phyloP scores from a whole-genome alignment of 192 early-diverging fungal species.

The Backusella westeae region DNA sequence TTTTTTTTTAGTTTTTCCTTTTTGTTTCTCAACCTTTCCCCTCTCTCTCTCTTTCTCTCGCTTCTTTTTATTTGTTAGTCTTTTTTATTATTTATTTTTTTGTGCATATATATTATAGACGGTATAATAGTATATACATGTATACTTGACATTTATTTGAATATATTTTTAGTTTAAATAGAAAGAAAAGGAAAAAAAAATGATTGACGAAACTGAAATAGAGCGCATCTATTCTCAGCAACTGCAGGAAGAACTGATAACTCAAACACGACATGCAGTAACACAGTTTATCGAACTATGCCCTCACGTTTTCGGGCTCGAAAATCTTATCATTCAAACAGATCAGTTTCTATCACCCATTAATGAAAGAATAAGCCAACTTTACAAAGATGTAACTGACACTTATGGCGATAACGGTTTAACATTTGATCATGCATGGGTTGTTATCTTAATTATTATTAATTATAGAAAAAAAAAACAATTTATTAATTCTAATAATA shows the following conservation, averaged over 20 bases:
- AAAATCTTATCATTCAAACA: constrained; percentile 12
- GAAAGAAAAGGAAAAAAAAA: background rate
- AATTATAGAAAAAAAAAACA: background rate
- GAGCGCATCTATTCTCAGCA: constrained; percentile 21
- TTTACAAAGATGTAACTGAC: constrained; percentile 22
- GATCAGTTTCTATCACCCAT: background rate
- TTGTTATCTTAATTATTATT: background rate
- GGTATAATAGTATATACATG: background rate
- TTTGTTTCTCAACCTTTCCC: background rate
- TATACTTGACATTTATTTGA: constrained; percentile 1
- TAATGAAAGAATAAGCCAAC: constrained; percentile 8
- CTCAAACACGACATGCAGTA: constrained; percentile 17
- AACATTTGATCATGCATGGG: constrained; percentile 32
- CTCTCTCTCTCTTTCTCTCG: background rate
- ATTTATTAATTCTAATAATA: background rate
- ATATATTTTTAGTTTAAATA: background rate
- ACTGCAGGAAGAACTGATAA: constrained; percentile 23
- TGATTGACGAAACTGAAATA: constrained; percentile 24
- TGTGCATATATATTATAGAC: background rate
- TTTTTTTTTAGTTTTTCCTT: constrained; percentile 10
- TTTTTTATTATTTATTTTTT: background rate
- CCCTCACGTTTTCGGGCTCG: constrained; percentile 26
- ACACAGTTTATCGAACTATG: constrained; percentile 16
- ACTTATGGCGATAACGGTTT: constrained; percentile 16
- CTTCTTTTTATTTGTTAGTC: background rate